These are phyloP conservation scores for Centella asiatica DNA, from an alignment of 129 eudicot genomes.

Conservation along the genomic window DNA sequence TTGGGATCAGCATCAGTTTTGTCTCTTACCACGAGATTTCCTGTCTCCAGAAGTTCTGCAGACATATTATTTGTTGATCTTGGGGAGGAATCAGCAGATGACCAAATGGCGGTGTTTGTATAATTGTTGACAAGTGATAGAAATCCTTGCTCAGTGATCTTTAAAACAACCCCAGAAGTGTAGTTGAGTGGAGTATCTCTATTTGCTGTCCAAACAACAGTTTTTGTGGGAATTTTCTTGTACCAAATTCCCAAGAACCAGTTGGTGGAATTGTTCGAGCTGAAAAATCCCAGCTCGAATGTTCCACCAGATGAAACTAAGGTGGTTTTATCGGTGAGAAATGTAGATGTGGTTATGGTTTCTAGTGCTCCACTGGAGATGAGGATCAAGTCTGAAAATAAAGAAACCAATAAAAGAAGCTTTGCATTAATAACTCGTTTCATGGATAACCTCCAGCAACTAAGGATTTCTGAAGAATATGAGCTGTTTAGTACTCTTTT, in stretches of 20 bases:
- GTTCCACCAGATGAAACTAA: neutral
- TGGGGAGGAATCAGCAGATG: neutral
- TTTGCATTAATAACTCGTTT: no score
- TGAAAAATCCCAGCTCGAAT: neutral
- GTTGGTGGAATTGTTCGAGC: neutral
- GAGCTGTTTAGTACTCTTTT: no score
- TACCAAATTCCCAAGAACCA: neutral
- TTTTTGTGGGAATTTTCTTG: neutral
- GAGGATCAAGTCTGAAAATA: no score
- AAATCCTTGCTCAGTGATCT: no score
- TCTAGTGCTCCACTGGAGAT: no score
- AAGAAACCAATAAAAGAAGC: no score
- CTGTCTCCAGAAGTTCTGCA: constrained; percentile 6
- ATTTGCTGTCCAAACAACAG: constrained; percentile 18
- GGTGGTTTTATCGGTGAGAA: neutral
- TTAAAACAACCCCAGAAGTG: constrained; percentile 1
- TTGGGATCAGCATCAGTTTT: neutral
- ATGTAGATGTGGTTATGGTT: no score
- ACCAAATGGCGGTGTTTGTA: neutral
- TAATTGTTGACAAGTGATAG: neutral
- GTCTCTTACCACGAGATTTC: constrained; percentile 2
- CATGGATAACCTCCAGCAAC: no score
- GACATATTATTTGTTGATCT: neutral
- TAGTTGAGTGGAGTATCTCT: constrained; percentile 14
- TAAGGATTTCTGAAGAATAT: no score